Evolutionary conservation across 768 basidiomycete genomes (phyloP).

Genomic region (Podaxis pistillaris): DNA sequence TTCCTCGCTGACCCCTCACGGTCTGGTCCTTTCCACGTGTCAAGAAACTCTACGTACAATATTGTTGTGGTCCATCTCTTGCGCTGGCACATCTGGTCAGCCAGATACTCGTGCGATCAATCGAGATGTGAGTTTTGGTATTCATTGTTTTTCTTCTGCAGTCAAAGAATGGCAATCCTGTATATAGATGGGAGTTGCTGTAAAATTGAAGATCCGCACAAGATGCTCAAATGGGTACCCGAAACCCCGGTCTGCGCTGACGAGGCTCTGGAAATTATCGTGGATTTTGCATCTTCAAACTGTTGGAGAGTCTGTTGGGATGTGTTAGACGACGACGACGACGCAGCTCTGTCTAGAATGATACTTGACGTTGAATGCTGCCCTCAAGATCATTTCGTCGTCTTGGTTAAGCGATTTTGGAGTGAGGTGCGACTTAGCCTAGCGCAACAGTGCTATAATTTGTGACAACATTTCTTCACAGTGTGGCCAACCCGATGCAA

Average conservation of each 20-base stretch:
- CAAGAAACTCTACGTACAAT: neutral
- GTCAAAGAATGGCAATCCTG: neutral
- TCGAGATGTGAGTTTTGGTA: neutral
- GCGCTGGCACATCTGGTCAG: neutral
- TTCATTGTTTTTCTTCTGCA: neutral
- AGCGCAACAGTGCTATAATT: too few species aligned
- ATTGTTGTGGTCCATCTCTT: neutral
- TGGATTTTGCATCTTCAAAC: neutral
- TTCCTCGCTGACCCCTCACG: neutral
- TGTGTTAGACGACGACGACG: neutral
- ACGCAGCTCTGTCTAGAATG: neutral
- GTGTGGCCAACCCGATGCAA: too few species aligned
- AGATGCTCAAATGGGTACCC: neutral
- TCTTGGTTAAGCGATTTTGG: neutral
- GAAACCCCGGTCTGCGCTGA: neutral
- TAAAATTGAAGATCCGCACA: neutral
- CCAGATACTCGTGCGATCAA: neutral
- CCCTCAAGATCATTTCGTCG: neutral
- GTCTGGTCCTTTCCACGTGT: neutral
- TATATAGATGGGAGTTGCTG: neutral
- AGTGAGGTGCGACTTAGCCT: too few species aligned
- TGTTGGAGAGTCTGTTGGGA: neutral
- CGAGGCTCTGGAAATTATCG: neutral
- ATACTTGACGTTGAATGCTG: neutral
- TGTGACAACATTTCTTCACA: too few species aligned